phyloP scores from a whole-genome alignment of 2,329 filamentous ascomycete species.

The Ceratocystis eucalypticola region DNA sequence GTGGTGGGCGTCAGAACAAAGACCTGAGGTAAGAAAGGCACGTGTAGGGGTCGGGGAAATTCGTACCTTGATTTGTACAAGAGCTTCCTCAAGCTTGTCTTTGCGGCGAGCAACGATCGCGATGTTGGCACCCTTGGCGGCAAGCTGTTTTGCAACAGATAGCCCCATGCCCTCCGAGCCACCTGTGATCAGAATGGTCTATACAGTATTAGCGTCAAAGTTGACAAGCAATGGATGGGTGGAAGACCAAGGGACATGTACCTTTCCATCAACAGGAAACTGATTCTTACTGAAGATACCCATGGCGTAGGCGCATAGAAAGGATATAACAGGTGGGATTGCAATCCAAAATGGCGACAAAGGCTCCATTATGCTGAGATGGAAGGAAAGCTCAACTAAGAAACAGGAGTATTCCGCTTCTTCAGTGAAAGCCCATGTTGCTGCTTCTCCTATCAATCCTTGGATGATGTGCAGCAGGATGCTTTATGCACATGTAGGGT shows the following conservation, averaged over 20 bases:
- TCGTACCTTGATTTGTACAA: constrained; percentile 50
- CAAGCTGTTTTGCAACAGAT: constrained; percentile 57
- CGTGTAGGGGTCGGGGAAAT: neutral
- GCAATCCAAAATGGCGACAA: constrained; percentile 21
- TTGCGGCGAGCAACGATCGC: constrained; percentile 71
- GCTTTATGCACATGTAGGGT: neutral
- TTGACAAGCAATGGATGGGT: neutral
- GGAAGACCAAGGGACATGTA: constrained; percentile 27
- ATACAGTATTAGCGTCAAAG: neutral
- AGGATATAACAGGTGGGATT: constrained; percentile 25
- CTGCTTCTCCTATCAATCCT: neutral
- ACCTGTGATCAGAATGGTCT: constrained; percentile 84
- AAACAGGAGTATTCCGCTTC: neutral
- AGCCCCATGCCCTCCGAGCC: constrained; percentile 88
- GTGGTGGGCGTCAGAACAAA: constrained; percentile 14
- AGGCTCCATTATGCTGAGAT: constrained; percentile 9
- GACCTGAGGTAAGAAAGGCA: constrained; percentile 10
- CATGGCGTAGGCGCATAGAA: constrained; percentile 39
- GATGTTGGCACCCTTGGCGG: constrained; percentile 72
- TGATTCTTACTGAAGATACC: constrained; percentile 56
- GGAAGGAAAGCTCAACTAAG: neutral
- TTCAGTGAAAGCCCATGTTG: neutral
- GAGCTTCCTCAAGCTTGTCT: constrained; percentile 54
- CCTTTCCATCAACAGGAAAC: constrained; percentile 75
- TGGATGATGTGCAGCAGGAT: neutral